Base-by-base conservation (phyloP, 306 rosid species). In the Begonia masoniana region DNA sequence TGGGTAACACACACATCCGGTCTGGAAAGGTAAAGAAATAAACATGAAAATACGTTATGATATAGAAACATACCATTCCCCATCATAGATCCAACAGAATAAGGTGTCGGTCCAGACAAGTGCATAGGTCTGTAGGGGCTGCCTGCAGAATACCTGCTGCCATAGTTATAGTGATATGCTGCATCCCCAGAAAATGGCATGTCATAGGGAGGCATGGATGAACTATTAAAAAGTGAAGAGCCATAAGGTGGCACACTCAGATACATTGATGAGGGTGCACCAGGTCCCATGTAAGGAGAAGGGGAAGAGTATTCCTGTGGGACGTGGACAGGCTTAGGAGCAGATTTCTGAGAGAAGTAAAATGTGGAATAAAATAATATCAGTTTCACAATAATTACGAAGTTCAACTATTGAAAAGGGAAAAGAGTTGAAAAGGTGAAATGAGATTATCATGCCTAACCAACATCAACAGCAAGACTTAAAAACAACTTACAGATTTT, bases 161-260 rank as follows among this genome's bases (percentile, higher is more conserved):
- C 80, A 19, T 86, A 86, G 64, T 83, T 92, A 82, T 92, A 92
- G 63, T 81, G 99, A 59, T 92, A 86, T 14, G 99, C 95, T 26
- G 99, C 79, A 54, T 93, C 96, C 69, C 93, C 96, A 36, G 88
- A 74, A 76, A 75, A 92, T 16, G 96, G 96, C 65, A 92, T 82
- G 47, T 92, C 99, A 63, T 81, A 92, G 8, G 99, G 87, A 65
- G 96, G 93, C 55, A 92, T 73, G 17, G 99, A 69, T 42, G 99
- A 77, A 36, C 96, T 92, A 53, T 86, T 86, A 77, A 86, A 83
- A n/a, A 91, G 64, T 63, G 97, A 91, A 49, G 97, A 79, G 9
- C 99, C 96, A 26, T 86, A 91, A 11, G 99, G 96, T 13, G 96
- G 96, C 59, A 86, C 92, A 41, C 93, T 82, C 51, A 87, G 78